Conservation (phyloP, 2,329 filamentous ascomycete species). For the Fusarium sp. region DNA sequence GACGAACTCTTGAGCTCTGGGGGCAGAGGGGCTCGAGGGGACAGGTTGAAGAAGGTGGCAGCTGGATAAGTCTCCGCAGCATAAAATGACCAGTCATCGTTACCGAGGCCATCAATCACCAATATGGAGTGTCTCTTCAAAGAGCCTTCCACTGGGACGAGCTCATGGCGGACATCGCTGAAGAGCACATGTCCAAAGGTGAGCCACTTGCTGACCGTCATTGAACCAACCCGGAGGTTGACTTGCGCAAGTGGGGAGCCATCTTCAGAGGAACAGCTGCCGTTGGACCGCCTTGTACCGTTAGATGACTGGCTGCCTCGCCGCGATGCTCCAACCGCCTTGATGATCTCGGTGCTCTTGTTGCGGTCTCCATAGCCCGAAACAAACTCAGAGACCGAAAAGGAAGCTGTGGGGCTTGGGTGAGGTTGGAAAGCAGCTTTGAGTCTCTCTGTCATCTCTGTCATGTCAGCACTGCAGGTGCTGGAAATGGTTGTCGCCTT, state of each 20-base stretch:
- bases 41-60: constrained; percentile 79
- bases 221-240: constrained; percentile 78
- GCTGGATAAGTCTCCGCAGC: constrained; percentile 79
- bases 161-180: constrained; percentile 77
- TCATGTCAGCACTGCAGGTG: constrained; percentile 63
- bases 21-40: constrained; percentile 62
- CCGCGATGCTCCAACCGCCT: constrained; percentile 46
- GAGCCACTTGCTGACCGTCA: constrained; percentile 88
- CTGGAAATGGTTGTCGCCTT: constrained; percentile 56
- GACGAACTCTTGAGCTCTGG: constrained; percentile 53
- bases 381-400: constrained; percentile 54
- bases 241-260: constrained; percentile 72
- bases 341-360: constrained; percentile 17
- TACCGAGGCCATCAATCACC: constrained; percentile 84
- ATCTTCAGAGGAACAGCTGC: constrained; percentile 61
- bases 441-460: constrained; percentile 61
- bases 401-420: constrained; percentile 53
- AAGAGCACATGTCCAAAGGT: constrained; percentile 85
- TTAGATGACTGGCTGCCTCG: constrained; percentile 45
- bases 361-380: constrained; percentile 41
- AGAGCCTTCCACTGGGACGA: constrained; percentile 55
- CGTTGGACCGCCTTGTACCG: constrained; percentile 53
- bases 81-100: constrained; percentile 87
- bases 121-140: constrained; percentile 68
- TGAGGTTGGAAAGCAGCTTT: constrained; percentile 57